Evolutionary conservation across 2,329 filamentous ascomycete species (phyloP).

Genomic region (Cladobotryum protrusum): DNA sequence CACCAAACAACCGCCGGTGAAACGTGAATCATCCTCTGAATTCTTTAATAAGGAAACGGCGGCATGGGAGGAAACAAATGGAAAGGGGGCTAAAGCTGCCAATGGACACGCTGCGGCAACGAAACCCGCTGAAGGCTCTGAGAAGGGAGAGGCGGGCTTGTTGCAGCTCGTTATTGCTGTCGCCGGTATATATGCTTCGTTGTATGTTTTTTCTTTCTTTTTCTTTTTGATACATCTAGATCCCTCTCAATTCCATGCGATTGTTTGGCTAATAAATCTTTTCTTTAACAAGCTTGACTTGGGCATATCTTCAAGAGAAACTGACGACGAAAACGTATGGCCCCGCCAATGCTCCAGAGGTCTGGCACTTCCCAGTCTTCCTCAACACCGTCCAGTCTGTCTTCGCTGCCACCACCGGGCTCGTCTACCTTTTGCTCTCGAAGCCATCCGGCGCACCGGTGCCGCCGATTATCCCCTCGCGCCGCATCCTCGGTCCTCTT

Average conservation of each 20-base stretch:
- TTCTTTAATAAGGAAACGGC: constrained; percentile 48
- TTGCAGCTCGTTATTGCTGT: constrained; percentile 79
- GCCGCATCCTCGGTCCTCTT: constrained; percentile 68
- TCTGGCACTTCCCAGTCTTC: constrained; percentile 90
- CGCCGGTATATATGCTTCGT: constrained; percentile 93
- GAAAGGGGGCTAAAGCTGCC: constrained; percentile 19
- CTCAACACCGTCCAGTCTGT: constrained; percentile 93
- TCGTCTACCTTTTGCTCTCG: constrained; percentile 67
- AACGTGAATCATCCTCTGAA: constrained; percentile 61
- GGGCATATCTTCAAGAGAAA: constrained; percentile 94
- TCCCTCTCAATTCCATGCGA: background rate
- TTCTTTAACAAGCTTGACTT: constrained; percentile 59
- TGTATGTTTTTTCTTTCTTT: constrained; percentile 52
- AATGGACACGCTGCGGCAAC: constrained; percentile 22
- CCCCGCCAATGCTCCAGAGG: constrained; percentile 54
- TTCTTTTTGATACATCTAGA: background rate
- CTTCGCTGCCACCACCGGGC: constrained; percentile 78
- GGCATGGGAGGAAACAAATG: constrained; percentile 27
- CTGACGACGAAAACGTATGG: constrained; percentile 90
- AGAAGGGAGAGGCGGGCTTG: constrained; percentile 53
- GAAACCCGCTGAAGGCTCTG: constrained; percentile 21
- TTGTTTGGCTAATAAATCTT: background rate
- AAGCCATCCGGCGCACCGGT: constrained; percentile 40
- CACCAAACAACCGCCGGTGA: constrained; percentile 62
- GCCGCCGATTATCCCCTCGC: constrained; percentile 69